Percentiles rank a stretch among this genome's conserved stretches.
Conservation (phyloP, 1,284 basidiomycete species). For the Agaricales sp. region DNA sequence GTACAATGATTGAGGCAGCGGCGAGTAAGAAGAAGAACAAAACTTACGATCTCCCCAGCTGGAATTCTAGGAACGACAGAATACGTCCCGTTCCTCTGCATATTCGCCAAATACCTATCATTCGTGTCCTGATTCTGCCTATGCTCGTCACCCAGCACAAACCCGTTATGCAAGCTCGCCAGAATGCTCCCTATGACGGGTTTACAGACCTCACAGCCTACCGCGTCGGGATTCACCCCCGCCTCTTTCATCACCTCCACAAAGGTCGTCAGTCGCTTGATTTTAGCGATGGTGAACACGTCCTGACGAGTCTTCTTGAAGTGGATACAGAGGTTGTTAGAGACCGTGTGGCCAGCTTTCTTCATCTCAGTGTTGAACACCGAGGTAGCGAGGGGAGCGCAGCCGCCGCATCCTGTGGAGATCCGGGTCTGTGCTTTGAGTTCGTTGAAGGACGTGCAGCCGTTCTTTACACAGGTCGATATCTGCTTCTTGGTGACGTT, state of each 20-base stretch:
- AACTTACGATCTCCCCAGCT: constrained; percentile 60
- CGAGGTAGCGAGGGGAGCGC: constrained; percentile 44
- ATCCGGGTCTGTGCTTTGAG: constrained; percentile 65
- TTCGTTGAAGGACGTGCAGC: constrained; percentile 39
- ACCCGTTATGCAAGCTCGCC: constrained; percentile 61
- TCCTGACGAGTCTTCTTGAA: constrained; percentile 63
- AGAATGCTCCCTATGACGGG: constrained; percentile 63
- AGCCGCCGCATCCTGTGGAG: constrained; percentile 70
- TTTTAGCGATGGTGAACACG: constrained; percentile 58
- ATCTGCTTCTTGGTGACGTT: constrained; percentile 62
- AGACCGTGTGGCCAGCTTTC: constrained; percentile 52
- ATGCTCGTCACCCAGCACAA: constrained; percentile 54
- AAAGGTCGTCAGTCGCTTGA: constrained; percentile 56
- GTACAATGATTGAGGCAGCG: too few species aligned
- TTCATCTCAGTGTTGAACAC: constrained; percentile 60
- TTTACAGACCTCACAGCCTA: constrained; percentile 71
- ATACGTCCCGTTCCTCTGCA: constrained; percentile 67
- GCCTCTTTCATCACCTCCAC: constrained; percentile 41
- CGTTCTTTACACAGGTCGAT: constrained; percentile 40
- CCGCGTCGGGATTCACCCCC: constrained; percentile 37
- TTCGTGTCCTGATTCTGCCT: constrained; percentile 69
- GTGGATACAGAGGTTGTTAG: constrained; percentile 59
- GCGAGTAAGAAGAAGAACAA: too few species aligned
- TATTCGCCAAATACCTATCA: constrained; percentile 61
- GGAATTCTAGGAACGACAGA: constrained; percentile 65